These are phyloP conservation scores for Neurospora intermedia DNA, from an alignment of 495 filamentous ascomycete genomes.

Conservation along the genomic window DNA sequence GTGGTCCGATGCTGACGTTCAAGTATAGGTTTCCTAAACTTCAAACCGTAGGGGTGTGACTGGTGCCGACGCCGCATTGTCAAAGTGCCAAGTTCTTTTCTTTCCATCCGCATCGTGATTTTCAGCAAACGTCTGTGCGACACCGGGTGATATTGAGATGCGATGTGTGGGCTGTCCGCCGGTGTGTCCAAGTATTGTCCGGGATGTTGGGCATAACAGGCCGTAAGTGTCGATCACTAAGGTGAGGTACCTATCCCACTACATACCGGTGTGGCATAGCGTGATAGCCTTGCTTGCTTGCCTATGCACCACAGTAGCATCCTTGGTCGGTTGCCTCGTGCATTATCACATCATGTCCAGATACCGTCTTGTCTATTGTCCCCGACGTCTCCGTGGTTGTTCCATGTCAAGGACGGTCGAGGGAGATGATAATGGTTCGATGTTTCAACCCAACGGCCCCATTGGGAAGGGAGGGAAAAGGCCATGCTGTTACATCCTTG, in stretches of 20 bases:
- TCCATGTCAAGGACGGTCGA: neutral
- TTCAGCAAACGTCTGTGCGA: neutral
- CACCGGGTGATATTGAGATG: neutral
- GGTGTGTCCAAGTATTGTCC: neutral
- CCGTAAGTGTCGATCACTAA: neutral
- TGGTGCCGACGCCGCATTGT: neutral
- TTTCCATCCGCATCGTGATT: neutral
- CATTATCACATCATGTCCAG: neutral
- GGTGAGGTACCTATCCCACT: neutral
- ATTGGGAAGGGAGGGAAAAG: neutral
- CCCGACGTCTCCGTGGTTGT: neutral
- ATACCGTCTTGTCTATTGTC: neutral
- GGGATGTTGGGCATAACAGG: neutral
- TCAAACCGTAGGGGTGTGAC: neutral
- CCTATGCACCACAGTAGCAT: neutral
- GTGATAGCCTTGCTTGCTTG: neutral
- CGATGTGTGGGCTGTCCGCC: neutral
- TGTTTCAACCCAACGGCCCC: neutral
- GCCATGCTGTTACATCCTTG: neutral
- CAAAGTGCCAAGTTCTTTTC: neutral
- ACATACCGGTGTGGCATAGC: neutral
- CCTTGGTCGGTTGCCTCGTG: neutral
- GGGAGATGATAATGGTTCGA: neutral
- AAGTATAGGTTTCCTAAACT: neutral
- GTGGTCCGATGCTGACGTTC: neutral